These are phyloP conservation scores for Silene latifolia DNA, from an alignment of 148 eudicot genomes.

Conservation along the genomic window DNA sequence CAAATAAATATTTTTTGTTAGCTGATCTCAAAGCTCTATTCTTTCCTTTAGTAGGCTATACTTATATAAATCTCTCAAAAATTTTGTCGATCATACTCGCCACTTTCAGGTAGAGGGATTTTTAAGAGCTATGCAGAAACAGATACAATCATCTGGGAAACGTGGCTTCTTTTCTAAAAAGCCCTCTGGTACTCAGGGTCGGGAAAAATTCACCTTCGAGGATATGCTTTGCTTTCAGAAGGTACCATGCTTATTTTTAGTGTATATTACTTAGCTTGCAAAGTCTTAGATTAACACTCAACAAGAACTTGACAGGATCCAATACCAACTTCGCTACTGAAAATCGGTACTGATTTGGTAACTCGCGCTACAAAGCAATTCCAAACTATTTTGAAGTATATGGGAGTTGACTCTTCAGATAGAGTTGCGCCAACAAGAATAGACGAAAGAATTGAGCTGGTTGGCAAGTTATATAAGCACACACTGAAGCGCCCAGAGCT, in stretches of 20 bases:
- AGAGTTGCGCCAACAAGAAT: conserved; percentile 60
- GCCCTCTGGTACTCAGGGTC: conserved; percentile 62
- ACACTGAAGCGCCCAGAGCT: conserved; percentile 92
- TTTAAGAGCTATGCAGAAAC: conserved; percentile 94
- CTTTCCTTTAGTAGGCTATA: neutral
- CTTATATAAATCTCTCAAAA: conserved; percentile 1
- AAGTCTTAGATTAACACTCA: conserved; percentile 13
- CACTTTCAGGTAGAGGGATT: conserved; percentile 82
- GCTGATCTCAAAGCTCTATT: neutral
- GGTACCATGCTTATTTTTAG: conserved; percentile 39
- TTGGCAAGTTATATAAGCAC: conserved; percentile 87
- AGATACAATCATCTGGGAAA: conserved; percentile 76
- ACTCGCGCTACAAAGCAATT: conserved; percentile 81
- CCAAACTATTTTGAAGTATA: conserved; percentile 88
- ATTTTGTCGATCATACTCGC: conserved; percentile 7
- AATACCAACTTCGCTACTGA: conserved; percentile 90
- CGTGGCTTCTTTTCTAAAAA: conserved; percentile 89
- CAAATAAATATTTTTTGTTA: neutral
- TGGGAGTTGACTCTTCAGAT: conserved; percentile 85
- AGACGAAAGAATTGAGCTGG: conserved; percentile 85
- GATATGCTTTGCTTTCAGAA: conserved; percentile 97
- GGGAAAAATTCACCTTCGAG: conserved; percentile 90
- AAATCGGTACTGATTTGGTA: conserved; percentile 71
- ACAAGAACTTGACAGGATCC: conserved; percentile 65
- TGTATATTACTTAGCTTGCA: conserved; percentile 4